Base-by-base conservation (phyloP, 1,284 basidiomycete species). In the Cystobasidiaceae sp. region DNA sequence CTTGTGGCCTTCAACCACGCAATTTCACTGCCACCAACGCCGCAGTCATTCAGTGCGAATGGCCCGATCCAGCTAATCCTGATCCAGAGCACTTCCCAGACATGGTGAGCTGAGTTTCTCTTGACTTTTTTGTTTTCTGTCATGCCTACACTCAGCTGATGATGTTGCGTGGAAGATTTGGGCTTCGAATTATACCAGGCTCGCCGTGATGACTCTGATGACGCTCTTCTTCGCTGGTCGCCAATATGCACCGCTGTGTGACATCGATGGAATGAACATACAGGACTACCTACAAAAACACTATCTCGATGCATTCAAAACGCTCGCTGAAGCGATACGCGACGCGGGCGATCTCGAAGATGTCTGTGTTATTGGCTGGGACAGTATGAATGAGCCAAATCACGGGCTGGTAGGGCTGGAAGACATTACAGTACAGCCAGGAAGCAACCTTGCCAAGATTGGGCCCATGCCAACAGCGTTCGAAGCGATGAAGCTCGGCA, bases 171-270 rank as follows among this genome's bases (percentile, higher is more conserved):
- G 21, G 15, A 37, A 64, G 61, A 85, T 93, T 69, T 97, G 94
- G 94, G 86, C 87, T 15, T 97, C 94, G 23, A 97, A 97, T 76
- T 97, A 97, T 74, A 86, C 88, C 50, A 89, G 89, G 11, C 84
- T 97, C 17, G 85, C 88, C 43, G 86, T 85, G 13, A 91, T 93
- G 74, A 96, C 93, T 3, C 75, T 97, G 59, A 96, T 92, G 79
- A 92, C 93, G 2, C 83, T 98, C 63, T 97, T 97, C 83, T 97
- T 92, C 75, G 93, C 88, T 28, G 94, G 94, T 3, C 83, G 84
- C 33, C 85, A 87, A 56, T 97, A 86, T 75, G 92, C 93, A 0
- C 94, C 94, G 0, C 86, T 86, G 65, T 97, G 93, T 77, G 80
- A 92, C 71, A 88, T 97, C 72, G 92, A 97, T 77, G 91, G 86